These are phyloP conservation scores for Oryza glaberrima DNA, from an alignment of 176 grass and related monocot genomes.

Conservation along the genomic window DNA sequence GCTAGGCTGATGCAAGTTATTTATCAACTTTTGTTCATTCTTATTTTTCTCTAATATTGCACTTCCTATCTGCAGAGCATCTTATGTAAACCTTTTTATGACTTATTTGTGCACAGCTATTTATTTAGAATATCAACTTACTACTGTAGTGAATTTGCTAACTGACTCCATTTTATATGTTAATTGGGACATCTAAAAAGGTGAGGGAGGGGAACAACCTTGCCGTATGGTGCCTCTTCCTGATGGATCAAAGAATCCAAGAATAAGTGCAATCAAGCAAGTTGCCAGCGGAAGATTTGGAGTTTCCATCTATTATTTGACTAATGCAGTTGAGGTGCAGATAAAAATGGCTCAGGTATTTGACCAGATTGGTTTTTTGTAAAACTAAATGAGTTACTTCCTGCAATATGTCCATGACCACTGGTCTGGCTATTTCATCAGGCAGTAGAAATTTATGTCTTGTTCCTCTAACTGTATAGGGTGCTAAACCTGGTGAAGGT, in stretches of 20 bases:
- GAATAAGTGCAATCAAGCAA: constrained; percentile 68
- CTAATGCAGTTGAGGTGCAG: constrained; percentile 67
- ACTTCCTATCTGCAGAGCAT: neutral
- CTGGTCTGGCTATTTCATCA: neutral
- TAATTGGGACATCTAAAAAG: constrained; percentile 42
- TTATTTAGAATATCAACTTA: neutral
- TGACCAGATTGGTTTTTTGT: constrained; percentile 15
- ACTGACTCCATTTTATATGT: constrained; percentile 35
- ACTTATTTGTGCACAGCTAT: neutral
- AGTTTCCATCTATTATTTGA: constrained; percentile 67
- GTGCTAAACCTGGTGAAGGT: constrained; percentile 76
- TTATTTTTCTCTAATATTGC: neutral
- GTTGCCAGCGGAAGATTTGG: constrained; percentile 74
- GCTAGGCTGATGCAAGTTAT: neutral
- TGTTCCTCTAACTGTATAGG: constrained; percentile 32
- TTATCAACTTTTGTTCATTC: neutral
- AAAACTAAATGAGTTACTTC: neutral
- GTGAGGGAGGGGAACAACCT: constrained; percentile 71
- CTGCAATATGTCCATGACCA: neutral
- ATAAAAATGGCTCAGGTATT: constrained; percentile 90
- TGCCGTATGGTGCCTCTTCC: constrained; percentile 61
- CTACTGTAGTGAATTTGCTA: neutral
- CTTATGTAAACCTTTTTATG: neutral
- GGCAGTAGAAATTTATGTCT: constrained; percentile 13
- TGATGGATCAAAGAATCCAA: constrained; percentile 68